Conservation (phyloP, 495 filamentous ascomycete genomes). For the Thozetella sp. region DNA sequence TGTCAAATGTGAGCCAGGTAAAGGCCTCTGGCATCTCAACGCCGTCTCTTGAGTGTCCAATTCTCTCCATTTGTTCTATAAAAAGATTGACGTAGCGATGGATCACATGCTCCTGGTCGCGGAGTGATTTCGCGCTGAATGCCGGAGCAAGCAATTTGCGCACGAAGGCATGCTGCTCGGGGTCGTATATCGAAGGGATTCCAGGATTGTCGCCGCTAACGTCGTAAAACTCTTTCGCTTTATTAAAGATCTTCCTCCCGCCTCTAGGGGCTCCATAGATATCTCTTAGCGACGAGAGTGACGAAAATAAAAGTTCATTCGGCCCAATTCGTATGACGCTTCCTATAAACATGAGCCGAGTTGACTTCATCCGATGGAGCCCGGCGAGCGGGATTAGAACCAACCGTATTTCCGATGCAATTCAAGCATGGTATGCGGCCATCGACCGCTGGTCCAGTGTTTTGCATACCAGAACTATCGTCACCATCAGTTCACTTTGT, state of each 20-base stretch:
- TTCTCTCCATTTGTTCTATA: constrained; percentile 29
- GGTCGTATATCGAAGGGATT: constrained; percentile 22
- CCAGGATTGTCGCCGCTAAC: constrained; percentile 16
- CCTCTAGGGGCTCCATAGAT: constrained; percentile 37
- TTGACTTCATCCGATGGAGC: no score
- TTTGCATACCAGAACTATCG: not conserved
- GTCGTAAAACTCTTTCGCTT: constrained; percentile 28
- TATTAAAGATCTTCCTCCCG: constrained; percentile 27
- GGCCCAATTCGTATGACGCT: constrained; percentile 44
- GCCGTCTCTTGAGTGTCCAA: constrained; percentile 12
- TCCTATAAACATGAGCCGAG: no score
- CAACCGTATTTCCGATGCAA: not conserved
- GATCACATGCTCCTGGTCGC: constrained; percentile 45
- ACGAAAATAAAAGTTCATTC: constrained; percentile 40
- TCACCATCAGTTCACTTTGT: not conserved
- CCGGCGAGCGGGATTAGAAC: constrained; percentile 4
- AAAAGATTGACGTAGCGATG: constrained; percentile 42
- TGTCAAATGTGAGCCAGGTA: constrained; percentile 50
- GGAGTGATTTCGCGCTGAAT: constrained; percentile 29
- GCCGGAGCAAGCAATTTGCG: constrained; percentile 24
- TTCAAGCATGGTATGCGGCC: not conserved
- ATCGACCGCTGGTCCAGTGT: not conserved
- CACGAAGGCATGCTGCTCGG: constrained; percentile 29
- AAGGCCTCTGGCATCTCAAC: constrained; percentile 41
- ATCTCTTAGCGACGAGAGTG: constrained; percentile 40